These are phyloP conservation scores for Phaffia rhodozyma DNA, from an alignment of 1,284 basidiomycete genomes.

Conservation along the genomic window DNA sequence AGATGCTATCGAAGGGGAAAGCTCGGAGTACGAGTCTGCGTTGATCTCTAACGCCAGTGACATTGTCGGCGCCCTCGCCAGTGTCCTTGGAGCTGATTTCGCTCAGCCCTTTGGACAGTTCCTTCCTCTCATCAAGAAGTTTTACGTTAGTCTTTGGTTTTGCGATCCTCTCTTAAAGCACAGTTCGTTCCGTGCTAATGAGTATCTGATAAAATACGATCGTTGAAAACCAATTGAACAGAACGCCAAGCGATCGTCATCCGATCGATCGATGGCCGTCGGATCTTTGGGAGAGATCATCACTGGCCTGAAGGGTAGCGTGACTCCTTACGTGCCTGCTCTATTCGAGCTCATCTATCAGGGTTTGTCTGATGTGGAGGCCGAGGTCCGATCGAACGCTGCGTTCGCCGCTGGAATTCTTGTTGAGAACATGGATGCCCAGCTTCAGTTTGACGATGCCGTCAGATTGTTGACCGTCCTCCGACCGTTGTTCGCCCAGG, in stretches of 20 bases:
- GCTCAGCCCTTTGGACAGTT: conserved; percentile 71
- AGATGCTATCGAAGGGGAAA: conserved; percentile 58
- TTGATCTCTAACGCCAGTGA: conserved; percentile 90
- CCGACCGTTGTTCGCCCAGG: conserved; percentile 65
- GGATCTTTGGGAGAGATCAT: conserved; percentile 94
- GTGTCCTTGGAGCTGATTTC: conserved; percentile 74
- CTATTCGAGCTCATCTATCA: conserved; percentile 71
- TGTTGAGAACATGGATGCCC: conserved; percentile 71
- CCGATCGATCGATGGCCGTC: conserved; percentile 85
- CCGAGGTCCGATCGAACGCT: conserved; percentile 90
- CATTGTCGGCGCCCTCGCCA: conserved; percentile 81
- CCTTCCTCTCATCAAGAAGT: conserved; percentile 81
- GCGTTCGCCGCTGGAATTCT: conserved; percentile 89
- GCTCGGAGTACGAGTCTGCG: conserved; percentile 93
- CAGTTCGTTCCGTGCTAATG: no score
- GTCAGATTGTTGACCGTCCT: conserved; percentile 61
- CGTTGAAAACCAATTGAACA: no score
- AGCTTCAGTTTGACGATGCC: conserved; percentile 73
- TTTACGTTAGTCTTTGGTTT: conserved; percentile 55
- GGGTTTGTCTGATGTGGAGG: conserved; percentile 71
- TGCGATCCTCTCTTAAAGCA: background rate
- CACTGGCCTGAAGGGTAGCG: conserved; percentile 72
- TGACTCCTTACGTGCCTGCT: conserved; percentile 75
- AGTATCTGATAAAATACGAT: no score
- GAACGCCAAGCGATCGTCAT: conserved; percentile 73